These are phyloP conservation scores for Colletotrichum shisoi DNA, from an alignment of 2,329 filamentous ascomycete genomes.

Conservation along the genomic window DNA sequence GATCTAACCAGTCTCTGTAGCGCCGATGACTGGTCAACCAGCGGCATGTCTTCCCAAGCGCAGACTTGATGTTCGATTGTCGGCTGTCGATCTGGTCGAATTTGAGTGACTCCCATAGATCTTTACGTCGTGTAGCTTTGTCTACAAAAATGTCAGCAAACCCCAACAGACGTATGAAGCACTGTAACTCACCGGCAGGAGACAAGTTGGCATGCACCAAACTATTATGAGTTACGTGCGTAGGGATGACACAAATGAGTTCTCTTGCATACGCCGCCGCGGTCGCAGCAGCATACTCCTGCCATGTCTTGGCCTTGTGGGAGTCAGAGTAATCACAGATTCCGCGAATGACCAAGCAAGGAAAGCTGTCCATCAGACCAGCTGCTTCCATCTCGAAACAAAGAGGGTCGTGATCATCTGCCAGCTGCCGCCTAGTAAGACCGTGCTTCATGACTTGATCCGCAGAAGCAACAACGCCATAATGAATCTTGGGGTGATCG, in stretches of 20 bases:
- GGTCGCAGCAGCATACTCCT: conserved; percentile 47
- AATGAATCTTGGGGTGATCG: conserved; percentile 31
- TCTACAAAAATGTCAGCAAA: background rate
- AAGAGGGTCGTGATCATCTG: conserved; percentile 11
- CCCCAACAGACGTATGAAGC: fast-evolving
- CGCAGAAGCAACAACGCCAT: conserved; percentile 36
- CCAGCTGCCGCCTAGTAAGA: background rate
- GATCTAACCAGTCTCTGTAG: conserved; percentile 52
- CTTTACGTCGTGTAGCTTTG: background rate
- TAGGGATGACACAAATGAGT: background rate
- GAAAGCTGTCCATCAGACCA: conserved; percentile 42
- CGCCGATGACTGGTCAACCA: conserved; percentile 51
- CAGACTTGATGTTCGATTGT: conserved; percentile 48
- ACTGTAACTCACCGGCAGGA: background rate
- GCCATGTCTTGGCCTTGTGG: conserved; percentile 51
- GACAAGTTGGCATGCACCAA: too few relatives aligned
- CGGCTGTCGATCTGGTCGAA: conserved; percentile 53
- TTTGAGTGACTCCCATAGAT: conserved; percentile 45
- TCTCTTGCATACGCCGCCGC: conserved; percentile 44
- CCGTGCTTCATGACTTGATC: conserved; percentile 41
- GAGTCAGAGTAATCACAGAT: conserved; percentile 52
- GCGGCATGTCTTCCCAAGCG: conserved; percentile 50
- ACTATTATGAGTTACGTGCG: background rate
- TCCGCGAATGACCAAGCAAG: conserved; percentile 49
- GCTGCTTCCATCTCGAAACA: conserved; percentile 47